Evolutionary conservation across 352 stramenopile species (phyloP).

Genomic region (Phytophthora tentaculata): DNA sequence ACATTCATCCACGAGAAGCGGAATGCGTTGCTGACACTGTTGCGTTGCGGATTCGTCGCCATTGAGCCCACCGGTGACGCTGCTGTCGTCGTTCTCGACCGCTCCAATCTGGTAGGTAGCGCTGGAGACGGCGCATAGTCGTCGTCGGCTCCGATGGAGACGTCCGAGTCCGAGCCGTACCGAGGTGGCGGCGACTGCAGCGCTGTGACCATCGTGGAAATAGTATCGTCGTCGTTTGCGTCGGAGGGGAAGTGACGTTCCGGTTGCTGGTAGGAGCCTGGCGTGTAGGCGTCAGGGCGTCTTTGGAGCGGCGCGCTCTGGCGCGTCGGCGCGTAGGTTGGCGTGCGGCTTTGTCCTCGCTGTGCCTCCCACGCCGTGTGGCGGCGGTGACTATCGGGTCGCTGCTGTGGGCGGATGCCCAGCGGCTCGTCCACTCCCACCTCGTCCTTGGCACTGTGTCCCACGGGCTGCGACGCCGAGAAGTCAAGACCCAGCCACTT

Average conservation of each 20-base stretch:
- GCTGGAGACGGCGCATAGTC: constrained; percentile 13
- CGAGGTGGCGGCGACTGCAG: constrained; percentile 28
- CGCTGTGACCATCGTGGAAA: constrained; percentile 35
- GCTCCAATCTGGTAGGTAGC: constrained; percentile 1
- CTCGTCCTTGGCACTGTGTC: constrained; percentile 22
- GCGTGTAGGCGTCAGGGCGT: constrained; percentile 1
- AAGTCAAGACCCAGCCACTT: constrained; percentile 65
- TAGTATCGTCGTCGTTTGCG: constrained; percentile 35
- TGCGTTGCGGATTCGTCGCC: constrained; percentile 23
- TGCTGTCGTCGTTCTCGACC: constrained; percentile 13
- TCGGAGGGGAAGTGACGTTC: constrained; percentile 29
- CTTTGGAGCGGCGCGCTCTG: constrained; percentile 14
- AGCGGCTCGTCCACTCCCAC: constrained; percentile 24
- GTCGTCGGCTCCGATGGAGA: constrained; percentile 39
- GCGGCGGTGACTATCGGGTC: constrained; percentile 29
- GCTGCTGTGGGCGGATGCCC: constrained; percentile 10
- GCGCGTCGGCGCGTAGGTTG: constrained; percentile 12
- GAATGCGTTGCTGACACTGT: constrained; percentile 51
- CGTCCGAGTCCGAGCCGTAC: constrained; percentile 32
- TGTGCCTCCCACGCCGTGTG: constrained; percentile 32
- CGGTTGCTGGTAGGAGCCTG: constrained; percentile 1
- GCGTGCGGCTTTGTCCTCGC: constrained; percentile 12
- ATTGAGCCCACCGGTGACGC: constrained; percentile 3
- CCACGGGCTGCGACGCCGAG: constrained; percentile 40
- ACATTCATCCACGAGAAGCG: constrained; percentile 75